Evolutionary conservation across 257 asterid genomes (phyloP).

Genomic region (Cinchona pubescens): DNA sequence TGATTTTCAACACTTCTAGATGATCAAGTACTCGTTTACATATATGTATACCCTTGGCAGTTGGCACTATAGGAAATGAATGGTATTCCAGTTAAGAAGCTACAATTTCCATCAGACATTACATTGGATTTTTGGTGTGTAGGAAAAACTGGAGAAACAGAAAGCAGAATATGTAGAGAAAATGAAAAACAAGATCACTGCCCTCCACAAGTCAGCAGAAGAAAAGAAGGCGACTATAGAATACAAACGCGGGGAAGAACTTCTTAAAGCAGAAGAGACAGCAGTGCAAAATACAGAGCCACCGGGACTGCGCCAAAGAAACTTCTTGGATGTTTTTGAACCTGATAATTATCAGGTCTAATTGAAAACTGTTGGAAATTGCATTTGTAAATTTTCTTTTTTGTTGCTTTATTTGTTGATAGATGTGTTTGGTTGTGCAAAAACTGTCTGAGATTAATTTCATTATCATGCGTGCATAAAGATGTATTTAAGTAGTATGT

Average conservation of each 20-base stretch:
- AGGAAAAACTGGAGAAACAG: slow-evolving; percentile 83
- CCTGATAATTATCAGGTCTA: slow-evolving; percentile 23
- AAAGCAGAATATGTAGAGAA: slow-evolving; percentile 74
- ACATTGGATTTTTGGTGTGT: neutral
- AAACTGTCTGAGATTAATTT: slow-evolving; percentile 32
- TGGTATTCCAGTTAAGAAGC: neutral
- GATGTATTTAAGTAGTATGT: slow-evolving; percentile 22
- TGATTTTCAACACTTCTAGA: neutral
- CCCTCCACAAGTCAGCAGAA: slow-evolving; percentile 73
- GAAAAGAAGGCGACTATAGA: slow-evolving; percentile 72
- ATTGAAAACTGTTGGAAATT: slow-evolving; percentile 21
- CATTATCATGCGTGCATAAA: slow-evolving; percentile 44
- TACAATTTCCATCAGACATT: neutral
- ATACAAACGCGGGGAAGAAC: slow-evolving; percentile 80
- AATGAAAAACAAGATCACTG: slow-evolving; percentile 69
- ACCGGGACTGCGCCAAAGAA: slow-evolving; percentile 90
- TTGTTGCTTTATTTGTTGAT: slow-evolving; percentile 26
- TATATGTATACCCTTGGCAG: neutral
- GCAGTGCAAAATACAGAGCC: slow-evolving; percentile 86
- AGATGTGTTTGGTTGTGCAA: slow-evolving; percentile 35
- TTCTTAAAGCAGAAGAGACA: slow-evolving; percentile 83
- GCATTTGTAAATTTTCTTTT: slow-evolving; percentile 37
- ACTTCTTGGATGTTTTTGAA: slow-evolving; percentile 67
- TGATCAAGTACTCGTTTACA: neutral
- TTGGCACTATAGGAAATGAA: neutral